These are phyloP conservation scores for Aspergillus diversus DNA, from an alignment of 495 filamentous ascomycete species.

Conservation along the genomic window DNA sequence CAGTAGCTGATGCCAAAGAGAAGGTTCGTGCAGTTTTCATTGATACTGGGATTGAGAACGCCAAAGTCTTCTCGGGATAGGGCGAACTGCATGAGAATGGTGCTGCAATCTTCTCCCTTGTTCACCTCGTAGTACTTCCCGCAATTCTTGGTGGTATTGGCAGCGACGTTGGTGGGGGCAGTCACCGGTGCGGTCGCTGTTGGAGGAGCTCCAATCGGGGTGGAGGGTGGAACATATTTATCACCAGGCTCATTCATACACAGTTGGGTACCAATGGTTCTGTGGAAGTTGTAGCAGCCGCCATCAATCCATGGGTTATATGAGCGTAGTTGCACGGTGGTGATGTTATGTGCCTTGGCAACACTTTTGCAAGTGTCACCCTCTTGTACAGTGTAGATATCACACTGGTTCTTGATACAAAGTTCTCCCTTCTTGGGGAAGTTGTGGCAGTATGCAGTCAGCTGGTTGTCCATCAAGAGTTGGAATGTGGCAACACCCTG, in stretches of 20 bases:
- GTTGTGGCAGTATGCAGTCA: conserved; percentile 4
- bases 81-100: neutral
- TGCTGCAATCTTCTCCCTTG: neutral
- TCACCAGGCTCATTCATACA: conserved; percentile 12
- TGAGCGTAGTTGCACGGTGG: conserved; percentile 23
- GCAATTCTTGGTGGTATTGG: neutral
- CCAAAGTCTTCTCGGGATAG: conserved; percentile 1
- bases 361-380: conserved; percentile 31
- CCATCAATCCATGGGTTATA: conserved; percentile 22
- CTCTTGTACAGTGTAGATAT: neutral
- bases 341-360: conserved; percentile 23
- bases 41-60: conserved; percentile 12
- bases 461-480: conserved; percentile 7
- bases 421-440: neutral
- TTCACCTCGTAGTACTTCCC: conserved; percentile 8
- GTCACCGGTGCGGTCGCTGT: neutral
- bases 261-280: conserved; percentile 1
- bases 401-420: neutral
- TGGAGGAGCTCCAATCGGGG: neutral
- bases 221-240: neutral
- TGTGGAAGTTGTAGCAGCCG: conserved; percentile 18
- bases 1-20: conserved; percentile 5
- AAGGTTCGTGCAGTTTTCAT: conserved; percentile 16
- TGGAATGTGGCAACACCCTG: conserved; percentile 3
- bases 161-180: conserved; percentile 7